Evolutionary conservation across 257 asterid genomes (phyloP).

Genomic region (Solanum arcanum): DNA sequence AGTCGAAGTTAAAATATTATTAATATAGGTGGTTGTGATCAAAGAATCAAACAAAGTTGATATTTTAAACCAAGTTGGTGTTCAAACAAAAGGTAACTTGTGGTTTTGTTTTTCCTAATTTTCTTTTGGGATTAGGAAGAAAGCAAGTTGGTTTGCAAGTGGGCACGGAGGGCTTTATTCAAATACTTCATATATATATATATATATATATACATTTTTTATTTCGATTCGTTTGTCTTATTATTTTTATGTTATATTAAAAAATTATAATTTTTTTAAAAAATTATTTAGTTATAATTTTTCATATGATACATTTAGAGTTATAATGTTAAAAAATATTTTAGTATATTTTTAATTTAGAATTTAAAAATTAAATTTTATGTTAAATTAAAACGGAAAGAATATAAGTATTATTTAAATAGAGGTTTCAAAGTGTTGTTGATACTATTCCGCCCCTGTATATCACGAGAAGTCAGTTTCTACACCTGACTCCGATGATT

Average conservation of each 20-base stretch:
- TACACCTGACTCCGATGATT: neutral
- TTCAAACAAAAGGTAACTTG: conserved; percentile 27
- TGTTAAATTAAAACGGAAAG: too few species aligned
- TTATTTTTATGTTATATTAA: too few species aligned
- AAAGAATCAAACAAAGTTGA: conserved; percentile 1
- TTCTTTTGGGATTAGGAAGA: neutral
- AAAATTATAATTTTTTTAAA: too few species aligned
- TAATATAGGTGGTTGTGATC: neutral
- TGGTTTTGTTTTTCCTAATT: neutral
- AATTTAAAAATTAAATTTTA: too few species aligned
- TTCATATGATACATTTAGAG: too few species aligned
- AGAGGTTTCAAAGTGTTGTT: too few species aligned
- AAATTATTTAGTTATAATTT: too few species aligned
- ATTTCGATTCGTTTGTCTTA: neutral
- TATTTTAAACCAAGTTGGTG: conserved; percentile 22
- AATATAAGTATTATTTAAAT: too few species aligned
- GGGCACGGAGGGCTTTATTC: conserved; percentile 21
- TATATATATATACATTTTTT: too few species aligned
- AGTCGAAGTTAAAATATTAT: neutral
- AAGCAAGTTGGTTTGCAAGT: conserved; percentile 28
- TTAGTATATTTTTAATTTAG: too few species aligned
- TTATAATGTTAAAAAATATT: too few species aligned
- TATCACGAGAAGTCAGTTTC: neutral
- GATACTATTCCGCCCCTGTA: neutral
- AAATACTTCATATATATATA: neutral